Percentiles rank a stretch among this genome's conserved stretches.
These are phyloP conservation scores for Tricholoma bakamatsutake DNA, from an alignment of 768 basidiomycete genomes.

Conservation along the genomic window DNA sequence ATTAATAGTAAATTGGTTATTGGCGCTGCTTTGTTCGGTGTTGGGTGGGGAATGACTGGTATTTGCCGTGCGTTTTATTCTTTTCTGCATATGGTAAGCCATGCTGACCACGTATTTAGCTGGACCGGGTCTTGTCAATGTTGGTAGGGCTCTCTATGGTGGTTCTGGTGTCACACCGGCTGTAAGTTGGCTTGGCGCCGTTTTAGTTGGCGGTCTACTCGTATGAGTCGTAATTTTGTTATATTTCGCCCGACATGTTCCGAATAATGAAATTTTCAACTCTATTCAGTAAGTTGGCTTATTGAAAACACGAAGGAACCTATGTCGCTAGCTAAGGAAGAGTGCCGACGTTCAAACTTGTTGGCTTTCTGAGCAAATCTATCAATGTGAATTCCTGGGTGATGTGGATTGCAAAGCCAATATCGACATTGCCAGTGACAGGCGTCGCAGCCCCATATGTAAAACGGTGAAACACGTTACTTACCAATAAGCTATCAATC, in stretches of 20 bases:
- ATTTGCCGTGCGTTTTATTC: conserved; percentile 48
- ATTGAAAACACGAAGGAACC: too few species aligned
- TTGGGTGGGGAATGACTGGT: conserved; percentile 58
- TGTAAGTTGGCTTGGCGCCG: conserved; percentile 36
- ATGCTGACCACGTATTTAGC: conserved; percentile 29
- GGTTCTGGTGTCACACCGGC: conserved; percentile 27
- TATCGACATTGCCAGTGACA: neutral
- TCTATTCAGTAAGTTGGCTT: neutral
- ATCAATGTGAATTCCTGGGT: neutral
- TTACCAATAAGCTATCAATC: neutral
- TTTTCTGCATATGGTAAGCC: neutral
- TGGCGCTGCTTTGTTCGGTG: conserved; percentile 52
- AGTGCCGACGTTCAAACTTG: neutral
- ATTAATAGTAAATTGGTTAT: conserved; percentile 41
- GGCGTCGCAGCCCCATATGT: neutral
- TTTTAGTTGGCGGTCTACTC: conserved; percentile 35
- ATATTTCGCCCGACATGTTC: neutral
- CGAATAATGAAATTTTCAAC: neutral
- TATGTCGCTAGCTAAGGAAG: neutral
- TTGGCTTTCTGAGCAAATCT: neutral
- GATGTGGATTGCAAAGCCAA: neutral
- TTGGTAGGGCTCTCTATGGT: conserved; percentile 42
- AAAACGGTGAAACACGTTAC: neutral
- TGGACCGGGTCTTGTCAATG: conserved; percentile 57
- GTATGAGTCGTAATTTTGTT: conserved; percentile 8